A percentile compares a stretch with the other conserved stretches of the same genome.
Conservation (phyloP, 805 yeast species). For the Diddensiella caesifluorescens region DNA sequence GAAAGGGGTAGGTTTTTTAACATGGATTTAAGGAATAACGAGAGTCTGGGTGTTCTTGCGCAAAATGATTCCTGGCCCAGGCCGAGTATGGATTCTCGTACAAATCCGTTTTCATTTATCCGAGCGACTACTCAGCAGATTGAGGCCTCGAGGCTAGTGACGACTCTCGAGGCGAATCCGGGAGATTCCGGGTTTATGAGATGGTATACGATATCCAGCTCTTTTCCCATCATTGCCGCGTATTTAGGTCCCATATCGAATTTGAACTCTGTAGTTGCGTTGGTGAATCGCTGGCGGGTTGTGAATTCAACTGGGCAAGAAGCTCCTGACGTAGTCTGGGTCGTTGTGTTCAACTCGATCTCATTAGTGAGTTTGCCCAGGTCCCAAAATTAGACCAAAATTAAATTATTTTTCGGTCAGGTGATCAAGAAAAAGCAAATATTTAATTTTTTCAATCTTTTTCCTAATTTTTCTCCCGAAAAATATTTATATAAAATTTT, state of each 20-base stretch:
- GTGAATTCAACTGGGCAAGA: conserved; percentile 22
- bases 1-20: no score
- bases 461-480: no score
- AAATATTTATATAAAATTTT: no score
- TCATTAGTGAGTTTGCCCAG: no score
- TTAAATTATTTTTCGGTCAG: no score
- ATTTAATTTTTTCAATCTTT: no score
- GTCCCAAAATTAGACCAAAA: no score
- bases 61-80: neutral
- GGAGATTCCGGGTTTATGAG: conserved; percentile 10
- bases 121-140: conserved; percentile 1
- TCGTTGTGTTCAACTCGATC: conserved; percentile 53
- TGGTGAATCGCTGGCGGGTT: conserved; percentile 65
- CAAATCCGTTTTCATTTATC: neutral
- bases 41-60: no score
- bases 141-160: neutral
- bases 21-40: no score
- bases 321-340: conserved; percentile 36
- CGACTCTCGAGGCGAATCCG: conserved; percentile 4
- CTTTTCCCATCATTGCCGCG: conserved; percentile 71
- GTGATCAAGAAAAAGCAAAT: no score
- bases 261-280: conserved; percentile 64
- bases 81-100: conserved; percentile 1
- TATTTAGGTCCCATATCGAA: conserved; percentile 77
- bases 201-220: conserved; percentile 66